Evolutionary conservation across 2,329 filamentous ascomycete species (phyloP).

Genomic region (Ascochyta koolunga): DNA sequence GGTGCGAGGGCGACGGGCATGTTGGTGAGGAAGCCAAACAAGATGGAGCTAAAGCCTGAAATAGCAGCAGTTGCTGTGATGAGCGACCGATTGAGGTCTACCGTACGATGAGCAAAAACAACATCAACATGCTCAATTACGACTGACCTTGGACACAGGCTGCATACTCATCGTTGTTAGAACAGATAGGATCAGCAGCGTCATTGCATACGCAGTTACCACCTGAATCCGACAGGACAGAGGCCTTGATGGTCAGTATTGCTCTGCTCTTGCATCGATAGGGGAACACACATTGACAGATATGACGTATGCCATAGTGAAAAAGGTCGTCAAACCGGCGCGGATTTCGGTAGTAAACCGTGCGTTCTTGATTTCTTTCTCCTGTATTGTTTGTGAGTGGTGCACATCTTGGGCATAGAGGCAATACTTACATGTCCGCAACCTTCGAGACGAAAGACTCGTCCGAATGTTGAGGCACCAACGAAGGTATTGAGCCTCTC

Average conservation of each 20-base stretch:
- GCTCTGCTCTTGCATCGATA: background rate
- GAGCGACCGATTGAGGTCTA: slow-evolving; percentile 72
- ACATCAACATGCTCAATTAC: background rate
- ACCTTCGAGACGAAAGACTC: slow-evolving; percentile 75
- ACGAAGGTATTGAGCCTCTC: slow-evolving; percentile 34
- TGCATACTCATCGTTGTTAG: slow-evolving; percentile 62
- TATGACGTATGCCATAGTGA: slow-evolving; percentile 54
- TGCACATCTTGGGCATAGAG: background rate
- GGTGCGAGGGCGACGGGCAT: slow-evolving; percentile 57
- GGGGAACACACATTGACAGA: slow-evolving; percentile 34
- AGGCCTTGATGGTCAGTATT: slow-evolving; percentile 35
- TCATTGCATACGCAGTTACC: slow-evolving; percentile 74
- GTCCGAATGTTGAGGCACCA: slow-evolving; percentile 46
- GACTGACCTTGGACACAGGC: slow-evolving; percentile 57
- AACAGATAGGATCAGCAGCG: slow-evolving; percentile 59
- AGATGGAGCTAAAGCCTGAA: slow-evolving; percentile 75
- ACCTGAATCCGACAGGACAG: slow-evolving; percentile 62
- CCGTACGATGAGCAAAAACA: background rate
- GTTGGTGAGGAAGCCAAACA: slow-evolving; percentile 82
- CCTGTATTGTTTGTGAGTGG: slow-evolving; percentile 52
- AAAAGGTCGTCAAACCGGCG: slow-evolving; percentile 75
- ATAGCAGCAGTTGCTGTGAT: slow-evolving; percentile 87
- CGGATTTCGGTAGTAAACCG: slow-evolving; percentile 83
- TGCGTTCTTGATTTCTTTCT: slow-evolving; percentile 74
- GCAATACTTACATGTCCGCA: slow-evolving; percentile 74